Conservation (phyloP, 75 land plant genomes). For the Isoetes taiwanensis region DNA sequence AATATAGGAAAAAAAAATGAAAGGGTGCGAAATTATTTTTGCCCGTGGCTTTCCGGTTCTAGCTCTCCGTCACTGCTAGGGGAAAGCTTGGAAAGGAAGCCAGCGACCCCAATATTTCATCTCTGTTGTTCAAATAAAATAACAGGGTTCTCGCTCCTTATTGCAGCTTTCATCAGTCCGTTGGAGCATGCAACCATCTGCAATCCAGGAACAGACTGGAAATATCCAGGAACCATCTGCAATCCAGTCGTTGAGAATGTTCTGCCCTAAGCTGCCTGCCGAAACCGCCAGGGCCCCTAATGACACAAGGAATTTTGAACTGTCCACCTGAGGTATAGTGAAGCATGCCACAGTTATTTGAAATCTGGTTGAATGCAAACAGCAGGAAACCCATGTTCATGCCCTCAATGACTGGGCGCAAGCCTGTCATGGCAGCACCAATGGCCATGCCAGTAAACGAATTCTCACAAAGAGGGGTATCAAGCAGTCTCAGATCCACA, state of each 20-base stretch:
- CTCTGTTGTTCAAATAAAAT: constrained; percentile 92
- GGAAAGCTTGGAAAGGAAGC: no score
- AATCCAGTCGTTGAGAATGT: constrained; percentile 91
- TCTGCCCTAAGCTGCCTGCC: constrained; percentile 96
- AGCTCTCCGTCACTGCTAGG: no score
- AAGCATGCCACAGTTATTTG: constrained; percentile 98
- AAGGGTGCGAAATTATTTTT: no score
- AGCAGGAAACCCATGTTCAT: constrained; percentile 99
- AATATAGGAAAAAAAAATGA: no score
- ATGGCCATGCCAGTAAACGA: constrained; percentile 97
- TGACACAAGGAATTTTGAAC: constrained; percentile 78
- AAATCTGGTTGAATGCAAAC: constrained; percentile 90
- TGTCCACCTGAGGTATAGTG: constrained; percentile 98
- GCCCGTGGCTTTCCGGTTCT: no score
- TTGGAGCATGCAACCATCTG: constrained; percentile 99
- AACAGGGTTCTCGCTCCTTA: constrained; percentile 96
- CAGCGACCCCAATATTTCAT: no score
- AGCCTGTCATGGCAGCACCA: constrained; percentile 96
- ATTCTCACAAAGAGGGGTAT: constrained; percentile 94
- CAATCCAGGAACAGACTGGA: constrained; percentile 94
- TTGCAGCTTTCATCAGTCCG: constrained; percentile 97
- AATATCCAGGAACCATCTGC: no score
- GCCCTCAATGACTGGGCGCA: constrained; percentile 82
- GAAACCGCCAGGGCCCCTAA: constrained; percentile 95
- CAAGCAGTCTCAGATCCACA: constrained; percentile 85